Evolutionary conservation across 495 filamentous ascomycete species (phyloP), one percentile per base, ranked within the genome.

Genomic region (Acidiella bohemica): DNA sequence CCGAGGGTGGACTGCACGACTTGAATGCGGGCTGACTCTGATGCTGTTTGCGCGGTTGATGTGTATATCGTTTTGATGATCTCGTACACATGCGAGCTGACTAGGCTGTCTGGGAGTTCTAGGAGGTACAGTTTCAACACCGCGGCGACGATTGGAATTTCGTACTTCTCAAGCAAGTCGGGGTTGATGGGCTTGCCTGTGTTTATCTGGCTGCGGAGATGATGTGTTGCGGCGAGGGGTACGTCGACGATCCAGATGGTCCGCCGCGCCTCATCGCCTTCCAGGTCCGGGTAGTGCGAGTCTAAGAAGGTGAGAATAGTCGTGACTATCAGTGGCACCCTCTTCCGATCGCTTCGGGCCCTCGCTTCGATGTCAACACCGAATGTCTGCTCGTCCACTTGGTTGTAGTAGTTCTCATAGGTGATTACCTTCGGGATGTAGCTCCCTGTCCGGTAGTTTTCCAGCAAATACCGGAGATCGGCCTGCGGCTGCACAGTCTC

Each of bases 341-440:
- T 81, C 60, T 96, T 99, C 53, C 84, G 73, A 57, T 99, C 90
- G 38, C 84, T 84, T 53, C 90, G 68, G 27, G 90, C 90, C 50
- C 92, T 67, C 33, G 87, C 86, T 61, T 99, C 90, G 22, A 99
- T 75, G 51, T 99, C 90, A 25, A 99, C 84, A 47, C 90, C 90
- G 55, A 95, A 99, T 7, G 85, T 93, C 68, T 96, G 84, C 55
- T 96, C 88, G 63, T 94, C 90, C 6, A 93, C 86, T 33, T 81
- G 84, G 51, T 94, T 94, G 63, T 99, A 99, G 61, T 99, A 99
- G 60, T 94, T 96, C 64, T 99, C 90, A 60, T 96, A 99, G 3
- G 78, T 73, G 36, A 86, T 77, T n/a, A 96, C 88, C 46, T 73
- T 86, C 6, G 90, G 90, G 12, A 81, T 70, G 61, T 92, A 99